Conservation (phyloP, 768 basidiomycete genomes). For the Cantharellus anzutake region DNA sequence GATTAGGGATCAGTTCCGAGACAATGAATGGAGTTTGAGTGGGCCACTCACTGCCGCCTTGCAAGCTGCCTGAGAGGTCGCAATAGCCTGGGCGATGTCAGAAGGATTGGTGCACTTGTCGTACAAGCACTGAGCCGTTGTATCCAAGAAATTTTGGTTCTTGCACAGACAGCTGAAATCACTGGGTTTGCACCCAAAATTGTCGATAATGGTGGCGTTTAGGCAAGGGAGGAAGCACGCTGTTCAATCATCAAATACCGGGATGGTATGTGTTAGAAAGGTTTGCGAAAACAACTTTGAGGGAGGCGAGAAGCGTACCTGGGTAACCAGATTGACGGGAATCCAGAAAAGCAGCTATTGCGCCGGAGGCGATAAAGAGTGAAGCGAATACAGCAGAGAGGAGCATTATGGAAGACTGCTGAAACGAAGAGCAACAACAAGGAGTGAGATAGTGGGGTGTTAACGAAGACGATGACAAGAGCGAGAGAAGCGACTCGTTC, state of each 20-base stretch:
- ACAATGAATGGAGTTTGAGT: not conserved
- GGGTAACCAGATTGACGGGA: slow-evolving; percentile 12
- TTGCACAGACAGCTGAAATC: slow-evolving; percentile 44
- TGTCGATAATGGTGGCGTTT: slow-evolving; percentile 12
- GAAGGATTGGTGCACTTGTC: slow-evolving; percentile 30
- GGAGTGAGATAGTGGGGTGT: slow-evolving; percentile 13
- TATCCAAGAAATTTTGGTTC: slow-evolving; percentile 9
- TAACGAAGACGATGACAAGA: not conserved
- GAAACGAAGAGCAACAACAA: slow-evolving; percentile 8
- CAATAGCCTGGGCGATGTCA: slow-evolving; percentile 21
- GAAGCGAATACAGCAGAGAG: slow-evolving; percentile 23
- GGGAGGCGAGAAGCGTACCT: not conserved
- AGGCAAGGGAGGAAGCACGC: slow-evolving; percentile 4
- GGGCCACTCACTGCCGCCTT: not conserved
- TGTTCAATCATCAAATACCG: not conserved
- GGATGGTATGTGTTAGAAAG: not conserved
- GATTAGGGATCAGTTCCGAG: not conserved
- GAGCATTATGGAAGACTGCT: slow-evolving; percentile 28
- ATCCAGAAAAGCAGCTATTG: slow-evolving; percentile 21
- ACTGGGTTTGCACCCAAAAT: slow-evolving; percentile 22
- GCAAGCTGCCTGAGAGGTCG: slow-evolving; percentile 11
- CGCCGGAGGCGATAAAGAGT: slow-evolving; percentile 19
- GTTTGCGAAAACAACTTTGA: not conserved
- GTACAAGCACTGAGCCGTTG: slow-evolving; percentile 30
- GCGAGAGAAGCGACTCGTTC: too few relatives aligned